These are phyloP conservation scores for Aspergillus cristatus DNA, from an alignment of 495 filamentous ascomycete genomes.

Conservation along the genomic window DNA sequence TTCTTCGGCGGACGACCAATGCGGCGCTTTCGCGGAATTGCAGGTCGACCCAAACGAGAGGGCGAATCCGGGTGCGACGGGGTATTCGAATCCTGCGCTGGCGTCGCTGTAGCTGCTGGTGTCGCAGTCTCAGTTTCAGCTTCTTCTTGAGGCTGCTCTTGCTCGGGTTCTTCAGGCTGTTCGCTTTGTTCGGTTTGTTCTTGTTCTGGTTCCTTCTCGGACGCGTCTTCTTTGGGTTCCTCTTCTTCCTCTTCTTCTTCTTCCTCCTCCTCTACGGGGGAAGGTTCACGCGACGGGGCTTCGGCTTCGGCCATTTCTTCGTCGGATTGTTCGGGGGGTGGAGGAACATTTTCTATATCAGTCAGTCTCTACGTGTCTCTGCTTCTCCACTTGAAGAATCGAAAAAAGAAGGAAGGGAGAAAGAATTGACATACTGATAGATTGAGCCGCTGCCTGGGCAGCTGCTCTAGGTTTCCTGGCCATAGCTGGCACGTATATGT, in stretches of 20 bases:
- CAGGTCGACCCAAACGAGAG: constrained; percentile 28
- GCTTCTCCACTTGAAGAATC: not conserved
- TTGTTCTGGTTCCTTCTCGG: constrained; percentile 12
- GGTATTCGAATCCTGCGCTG: constrained; percentile 29
- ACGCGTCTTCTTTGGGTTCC: constrained; percentile 14
- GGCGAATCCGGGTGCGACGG: constrained; percentile 26
- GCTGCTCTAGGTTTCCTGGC: constrained; percentile 39
- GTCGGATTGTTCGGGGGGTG: constrained; percentile 36
- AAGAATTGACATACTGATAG: constrained; percentile 27
- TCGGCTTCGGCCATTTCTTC: constrained; percentile 38
- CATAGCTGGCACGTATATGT: constrained; percentile 24
- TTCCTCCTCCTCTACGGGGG: constrained; percentile 14
- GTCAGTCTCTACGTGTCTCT: constrained; percentile 1
- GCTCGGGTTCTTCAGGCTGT: constrained; percentile 19
- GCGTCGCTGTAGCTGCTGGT: constrained; percentile 19
- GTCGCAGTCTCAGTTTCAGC: constrained; percentile 13
- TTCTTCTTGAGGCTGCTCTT: constrained; percentile 12
- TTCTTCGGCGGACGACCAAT: constrained; percentile 83
- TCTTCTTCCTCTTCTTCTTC: constrained; percentile 11
- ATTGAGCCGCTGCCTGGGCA: constrained; percentile 41
- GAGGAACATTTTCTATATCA: constrained; percentile 34
- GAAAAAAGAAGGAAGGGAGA: not conserved
- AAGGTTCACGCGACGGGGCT: constrained; percentile 31
- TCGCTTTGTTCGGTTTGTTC: constrained; percentile 9
- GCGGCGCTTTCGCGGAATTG: constrained; percentile 65